These are phyloP conservation scores for Graphilbum ipis-grandicollis DNA, from an alignment of 2,329 filamentous ascomycete species.

Conservation along the genomic window DNA sequence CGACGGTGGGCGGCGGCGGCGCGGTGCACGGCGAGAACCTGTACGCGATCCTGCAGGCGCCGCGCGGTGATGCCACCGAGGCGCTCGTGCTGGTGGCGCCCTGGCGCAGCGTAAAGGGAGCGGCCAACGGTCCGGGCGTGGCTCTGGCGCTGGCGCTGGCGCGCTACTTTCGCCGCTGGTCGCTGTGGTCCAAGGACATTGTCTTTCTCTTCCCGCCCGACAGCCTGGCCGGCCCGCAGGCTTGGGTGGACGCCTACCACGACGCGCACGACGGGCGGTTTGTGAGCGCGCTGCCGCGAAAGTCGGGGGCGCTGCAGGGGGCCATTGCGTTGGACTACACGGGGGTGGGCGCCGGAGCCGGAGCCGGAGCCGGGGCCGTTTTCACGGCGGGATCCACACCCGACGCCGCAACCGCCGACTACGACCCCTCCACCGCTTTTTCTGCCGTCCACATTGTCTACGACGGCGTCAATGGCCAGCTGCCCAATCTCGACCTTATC, in stretches of 20 bases:
- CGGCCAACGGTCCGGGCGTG: constrained; percentile 74
- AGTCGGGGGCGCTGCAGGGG: constrained; percentile 84
- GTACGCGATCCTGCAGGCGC: constrained; percentile 85
- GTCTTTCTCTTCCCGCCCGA: constrained; percentile 82
- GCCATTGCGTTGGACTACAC: constrained; percentile 90
- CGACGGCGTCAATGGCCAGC: constrained; percentile 86
- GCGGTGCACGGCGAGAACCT: constrained; percentile 70
- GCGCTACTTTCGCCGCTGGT: constrained; percentile 95
- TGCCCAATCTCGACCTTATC: constrained; percentile 89
- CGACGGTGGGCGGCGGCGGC: constrained; percentile 49
- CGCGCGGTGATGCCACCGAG: constrained; percentile 88
- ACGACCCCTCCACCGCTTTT: constrained; percentile 37
- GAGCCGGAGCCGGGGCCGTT: not conserved
- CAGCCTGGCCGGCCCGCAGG: constrained; percentile 77
- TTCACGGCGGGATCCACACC: not conserved
- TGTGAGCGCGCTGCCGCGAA: constrained; percentile 65
- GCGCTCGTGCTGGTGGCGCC: constrained; percentile 84
- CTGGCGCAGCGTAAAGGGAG: constrained; percentile 65
- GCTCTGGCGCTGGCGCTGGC: constrained; percentile 73
- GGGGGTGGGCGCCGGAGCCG: constrained; percentile 33
- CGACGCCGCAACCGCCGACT: not conserved
- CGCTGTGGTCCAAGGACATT: constrained; percentile 96
- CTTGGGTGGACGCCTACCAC: constrained; percentile 97
- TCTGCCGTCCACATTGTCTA: constrained; percentile 83
- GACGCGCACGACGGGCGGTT: constrained; percentile 59